These are phyloP conservation scores for Posidonia oceanica DNA, from an alignment of 116 monocot species.

Conservation along the genomic window DNA sequence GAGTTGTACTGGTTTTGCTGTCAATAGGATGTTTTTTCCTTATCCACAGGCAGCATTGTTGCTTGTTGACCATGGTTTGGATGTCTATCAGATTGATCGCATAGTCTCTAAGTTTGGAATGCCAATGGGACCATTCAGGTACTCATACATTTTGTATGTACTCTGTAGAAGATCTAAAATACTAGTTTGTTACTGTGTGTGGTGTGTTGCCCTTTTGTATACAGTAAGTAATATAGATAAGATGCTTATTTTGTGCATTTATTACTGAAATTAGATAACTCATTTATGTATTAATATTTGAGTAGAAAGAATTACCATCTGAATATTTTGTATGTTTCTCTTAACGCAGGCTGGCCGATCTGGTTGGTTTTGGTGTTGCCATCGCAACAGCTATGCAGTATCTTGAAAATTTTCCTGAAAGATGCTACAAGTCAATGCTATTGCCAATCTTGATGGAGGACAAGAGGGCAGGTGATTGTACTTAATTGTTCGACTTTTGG, in stretches of 20 bases:
- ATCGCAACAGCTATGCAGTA: constrained; percentile 74
- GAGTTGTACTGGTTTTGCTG: constrained; percentile 94
- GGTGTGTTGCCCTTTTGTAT: too few species aligned
- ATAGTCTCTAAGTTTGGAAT: constrained; percentile 86
- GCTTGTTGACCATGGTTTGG: constrained; percentile 71
- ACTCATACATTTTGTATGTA: neutral
- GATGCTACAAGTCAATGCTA: constrained; percentile 67
- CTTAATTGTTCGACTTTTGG: neutral
- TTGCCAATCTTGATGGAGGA: constrained; percentile 74
- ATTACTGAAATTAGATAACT: neutral
- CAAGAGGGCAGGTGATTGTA: constrained; percentile 58
- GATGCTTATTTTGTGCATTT: neutral
- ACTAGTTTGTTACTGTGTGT: too few species aligned
- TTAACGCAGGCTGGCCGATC: constrained; percentile 53
- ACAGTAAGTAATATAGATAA: too few species aligned
- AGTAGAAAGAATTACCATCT: neutral
- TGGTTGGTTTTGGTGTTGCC: constrained; percentile 91
- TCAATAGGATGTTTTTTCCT: constrained; percentile 96
- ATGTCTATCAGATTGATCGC: constrained; percentile 70
- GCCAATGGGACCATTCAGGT: constrained; percentile 99
- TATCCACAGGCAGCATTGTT: constrained; percentile 77
- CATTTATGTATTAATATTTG: neutral
- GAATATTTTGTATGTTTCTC: neutral
- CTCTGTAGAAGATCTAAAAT: neutral
- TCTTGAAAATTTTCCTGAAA: constrained; percentile 73